Evolutionary conservation across 2,329 filamentous ascomycete genomes (phyloP).

Genomic region (Byssothecium circinans): DNA sequence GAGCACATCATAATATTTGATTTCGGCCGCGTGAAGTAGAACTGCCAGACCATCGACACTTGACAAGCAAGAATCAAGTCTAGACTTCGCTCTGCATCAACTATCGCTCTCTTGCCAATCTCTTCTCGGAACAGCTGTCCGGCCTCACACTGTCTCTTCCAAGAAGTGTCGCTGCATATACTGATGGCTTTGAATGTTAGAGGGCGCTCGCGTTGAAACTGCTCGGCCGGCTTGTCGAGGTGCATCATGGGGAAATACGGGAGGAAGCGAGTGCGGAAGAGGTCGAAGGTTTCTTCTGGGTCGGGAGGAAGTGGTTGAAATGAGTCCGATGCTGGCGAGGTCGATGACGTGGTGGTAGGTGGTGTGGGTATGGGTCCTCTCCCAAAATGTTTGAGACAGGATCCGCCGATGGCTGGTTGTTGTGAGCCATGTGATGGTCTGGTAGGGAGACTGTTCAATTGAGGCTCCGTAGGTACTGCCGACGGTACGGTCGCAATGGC

Average conservation of each 20-base stretch:
- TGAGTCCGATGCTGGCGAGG: too few species aligned
- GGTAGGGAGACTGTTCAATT: too few species aligned
- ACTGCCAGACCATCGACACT: conserved; percentile 16
- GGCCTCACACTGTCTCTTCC: conserved; percentile 10
- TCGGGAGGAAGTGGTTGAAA: too few species aligned
- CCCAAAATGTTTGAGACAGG: too few species aligned
- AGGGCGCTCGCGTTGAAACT: too few species aligned
- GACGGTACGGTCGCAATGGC: neutral
- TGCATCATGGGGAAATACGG: neutral
- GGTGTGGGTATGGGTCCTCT: too few species aligned
- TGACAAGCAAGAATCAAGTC: conserved; percentile 18
- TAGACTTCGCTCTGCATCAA: conserved; percentile 15
- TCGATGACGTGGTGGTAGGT: too few species aligned
- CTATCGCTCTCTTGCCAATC: conserved; percentile 6
- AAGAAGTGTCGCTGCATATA: neutral
- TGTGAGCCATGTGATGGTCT: neutral
- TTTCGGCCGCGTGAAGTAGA: conserved; percentile 12
- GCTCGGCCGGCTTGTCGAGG: neutral
- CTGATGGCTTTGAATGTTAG: too few species aligned
- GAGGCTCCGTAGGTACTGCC: too few species aligned
- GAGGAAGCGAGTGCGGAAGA: neutral
- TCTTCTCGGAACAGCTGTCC: conserved; percentile 10
- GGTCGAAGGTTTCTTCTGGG: too few species aligned
- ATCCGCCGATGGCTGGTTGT: too few species aligned
- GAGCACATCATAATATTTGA: conserved; percentile 12